These are phyloP conservation scores for Saxispiralis lemnorum DNA, from an alignment of 495 filamentous ascomycete species.

Conservation along the genomic window DNA sequence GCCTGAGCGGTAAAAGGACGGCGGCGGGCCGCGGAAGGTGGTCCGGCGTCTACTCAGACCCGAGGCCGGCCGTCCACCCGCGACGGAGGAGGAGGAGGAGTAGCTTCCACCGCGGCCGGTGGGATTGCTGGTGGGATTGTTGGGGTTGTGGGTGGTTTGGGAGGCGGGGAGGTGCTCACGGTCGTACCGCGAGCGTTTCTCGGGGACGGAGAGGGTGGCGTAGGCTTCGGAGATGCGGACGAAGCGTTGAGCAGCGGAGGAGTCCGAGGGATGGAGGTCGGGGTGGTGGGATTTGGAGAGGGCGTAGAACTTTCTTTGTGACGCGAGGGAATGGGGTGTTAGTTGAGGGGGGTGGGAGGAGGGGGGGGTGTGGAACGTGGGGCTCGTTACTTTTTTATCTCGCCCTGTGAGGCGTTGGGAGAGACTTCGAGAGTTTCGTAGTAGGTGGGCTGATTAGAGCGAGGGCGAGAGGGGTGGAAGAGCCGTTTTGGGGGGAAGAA, in stretches of 20 bases:
- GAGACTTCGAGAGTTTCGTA: slow-evolving; percentile 71
- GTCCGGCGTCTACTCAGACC: slow-evolving; percentile 62
- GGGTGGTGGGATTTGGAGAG: slow-evolving; percentile 90
- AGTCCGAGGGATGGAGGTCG: slow-evolving; percentile 68
- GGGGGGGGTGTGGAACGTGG: background rate
- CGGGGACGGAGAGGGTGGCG: slow-evolving; percentile 48
- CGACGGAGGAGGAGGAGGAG: slow-evolving; percentile 24
- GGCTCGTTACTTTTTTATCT: slow-evolving; percentile 61
- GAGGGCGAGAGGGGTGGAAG: slow-evolving; percentile 22
- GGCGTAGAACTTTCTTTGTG: slow-evolving; percentile 80
- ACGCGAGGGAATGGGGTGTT: background rate
- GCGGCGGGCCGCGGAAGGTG: slow-evolving; percentile 69
- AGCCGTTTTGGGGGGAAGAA: background rate
- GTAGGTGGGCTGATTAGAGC: slow-evolving; percentile 32
- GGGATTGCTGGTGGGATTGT: slow-evolving; percentile 18
- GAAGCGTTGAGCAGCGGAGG: slow-evolving; percentile 58
- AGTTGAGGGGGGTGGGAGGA: slow-evolving; percentile 3
- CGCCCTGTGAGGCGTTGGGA: slow-evolving; percentile 44
- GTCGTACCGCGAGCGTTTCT: slow-evolving; percentile 67
- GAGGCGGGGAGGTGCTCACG: slow-evolving; percentile 35
- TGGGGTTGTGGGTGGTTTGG: slow-evolving; percentile 30
- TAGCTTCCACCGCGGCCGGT: slow-evolving; percentile 16
- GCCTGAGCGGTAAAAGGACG: slow-evolving; percentile 66
- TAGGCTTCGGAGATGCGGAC: slow-evolving; percentile 77
- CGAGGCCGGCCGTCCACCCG: slow-evolving; percentile 28